Conservation (phyloP, 78 protist species). For the Dictyostelium discoideum region DNA sequence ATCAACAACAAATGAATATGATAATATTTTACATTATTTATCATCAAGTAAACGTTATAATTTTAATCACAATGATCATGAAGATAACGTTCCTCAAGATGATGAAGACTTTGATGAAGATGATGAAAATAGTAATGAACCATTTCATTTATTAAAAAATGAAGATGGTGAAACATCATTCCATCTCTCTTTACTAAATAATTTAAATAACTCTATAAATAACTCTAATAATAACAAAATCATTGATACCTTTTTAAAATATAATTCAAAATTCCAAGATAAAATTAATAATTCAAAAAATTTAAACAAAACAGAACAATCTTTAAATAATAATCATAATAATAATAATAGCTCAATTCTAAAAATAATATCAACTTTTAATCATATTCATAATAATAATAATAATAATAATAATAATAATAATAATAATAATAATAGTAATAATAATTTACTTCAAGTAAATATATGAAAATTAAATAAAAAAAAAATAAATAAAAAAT, state of each 20-base stretch:
- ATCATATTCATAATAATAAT: neutral
- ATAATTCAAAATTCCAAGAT: neutral
- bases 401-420: neutral
- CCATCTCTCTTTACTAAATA: neutral
- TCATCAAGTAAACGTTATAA: neutral
- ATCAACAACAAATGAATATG: neutral
- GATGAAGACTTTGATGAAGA: neutral
- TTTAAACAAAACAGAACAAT: neutral
- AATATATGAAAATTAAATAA: neutral
- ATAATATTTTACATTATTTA: no score
- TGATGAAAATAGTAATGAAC: neutral
- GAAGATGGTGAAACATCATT: neutral
- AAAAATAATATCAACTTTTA: neutral
- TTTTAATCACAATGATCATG: no score
- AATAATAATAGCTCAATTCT: neutral
- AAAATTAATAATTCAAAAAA: neutral
- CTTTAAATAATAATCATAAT: neutral
- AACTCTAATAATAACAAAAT: neutral
- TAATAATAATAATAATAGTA: neutral
- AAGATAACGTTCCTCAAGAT: neutral
- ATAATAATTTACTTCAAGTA: neutral
- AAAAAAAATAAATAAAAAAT: neutral
- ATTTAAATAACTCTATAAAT: neutral
- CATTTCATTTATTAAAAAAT: neutral
- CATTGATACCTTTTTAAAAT: neutral